Evolutionary conservation across 805 yeast genomes (phyloP).

Genomic region (Candida incommunis): DNA sequence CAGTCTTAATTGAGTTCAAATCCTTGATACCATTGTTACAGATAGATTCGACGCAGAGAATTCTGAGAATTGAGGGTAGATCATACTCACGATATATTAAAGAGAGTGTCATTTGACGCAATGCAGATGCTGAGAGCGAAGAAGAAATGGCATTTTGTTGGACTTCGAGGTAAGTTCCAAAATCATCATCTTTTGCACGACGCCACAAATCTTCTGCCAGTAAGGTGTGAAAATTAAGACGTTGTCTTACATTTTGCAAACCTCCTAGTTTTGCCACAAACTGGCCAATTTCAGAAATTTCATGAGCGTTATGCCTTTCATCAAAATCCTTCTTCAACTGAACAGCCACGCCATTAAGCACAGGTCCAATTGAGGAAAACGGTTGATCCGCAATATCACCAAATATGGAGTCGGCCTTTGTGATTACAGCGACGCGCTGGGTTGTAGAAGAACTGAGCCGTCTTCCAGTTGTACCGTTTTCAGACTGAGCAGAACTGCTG

Average conservation of each 20-base stretch:
- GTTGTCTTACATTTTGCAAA: conserved; percentile 52
- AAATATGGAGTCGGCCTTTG: conserved; percentile 10
- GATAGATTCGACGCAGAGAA: conserved; percentile 44
- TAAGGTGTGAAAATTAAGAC: conserved; percentile 57
- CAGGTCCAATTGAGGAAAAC: conserved; percentile 67
- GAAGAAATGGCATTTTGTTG: conserved; percentile 53
- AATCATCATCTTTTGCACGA: conserved; percentile 25
- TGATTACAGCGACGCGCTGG: conserved; percentile 2
- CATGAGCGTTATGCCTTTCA: conserved; percentile 38
- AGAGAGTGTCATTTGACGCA: neutral
- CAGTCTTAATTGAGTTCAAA: conserved; percentile 35
- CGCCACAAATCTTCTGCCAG: conserved; percentile 54
- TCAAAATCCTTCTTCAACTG: conserved; percentile 57
- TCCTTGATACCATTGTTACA: conserved; percentile 62
- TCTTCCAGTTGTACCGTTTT: neutral
- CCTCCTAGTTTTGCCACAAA: conserved; percentile 59
- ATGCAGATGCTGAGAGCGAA: conserved; percentile 15
- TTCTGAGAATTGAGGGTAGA: conserved; percentile 32
- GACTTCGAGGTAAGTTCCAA: conserved; percentile 16
- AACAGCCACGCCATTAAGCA: conserved; percentile 57
- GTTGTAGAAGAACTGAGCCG: conserved; percentile 20
- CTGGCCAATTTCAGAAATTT: conserved; percentile 49
- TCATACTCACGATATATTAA: conserved; percentile 35
- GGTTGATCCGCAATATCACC: conserved; percentile 44
- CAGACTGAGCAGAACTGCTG: too few relatives aligned